These are phyloP conservation scores for Russula sp. DNA, from an alignment of 768 basidiomycete genomes.

Conservation along the genomic window DNA sequence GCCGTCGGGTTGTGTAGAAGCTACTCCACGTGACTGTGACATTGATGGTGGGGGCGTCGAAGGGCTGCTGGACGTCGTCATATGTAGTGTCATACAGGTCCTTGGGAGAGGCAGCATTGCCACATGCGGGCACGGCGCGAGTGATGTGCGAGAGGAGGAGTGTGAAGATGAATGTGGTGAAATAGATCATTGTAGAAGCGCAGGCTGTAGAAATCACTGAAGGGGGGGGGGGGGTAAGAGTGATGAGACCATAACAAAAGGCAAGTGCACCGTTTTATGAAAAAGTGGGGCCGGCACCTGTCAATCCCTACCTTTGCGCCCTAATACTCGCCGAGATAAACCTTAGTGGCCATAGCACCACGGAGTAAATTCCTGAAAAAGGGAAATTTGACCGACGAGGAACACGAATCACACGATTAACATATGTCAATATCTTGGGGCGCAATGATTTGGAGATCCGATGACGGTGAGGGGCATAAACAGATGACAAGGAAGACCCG, in stretches of 20 bases:
- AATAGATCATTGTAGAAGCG: neutral
- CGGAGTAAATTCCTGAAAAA: too few relatives aligned
- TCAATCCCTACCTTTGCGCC: too few relatives aligned
- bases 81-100: neutral
- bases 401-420: too few relatives aligned
- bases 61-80: neutral
- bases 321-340: neutral
- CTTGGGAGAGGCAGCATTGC: neutral
- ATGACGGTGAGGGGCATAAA: neutral
- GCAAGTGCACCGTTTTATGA: neutral
- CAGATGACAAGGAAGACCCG: too few relatives aligned
- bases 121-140: neutral
- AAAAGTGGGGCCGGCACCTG: too few relatives aligned
- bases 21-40: too few relatives aligned
- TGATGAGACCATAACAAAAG: neutral
- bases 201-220: neutral
- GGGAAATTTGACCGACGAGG: too few relatives aligned
- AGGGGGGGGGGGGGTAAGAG: too few relatives aligned
- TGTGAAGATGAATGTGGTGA: neutral
- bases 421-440: neutral
- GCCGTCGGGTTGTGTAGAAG: too few relatives aligned
- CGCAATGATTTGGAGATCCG: neutral
- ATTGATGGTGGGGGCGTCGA: too few relatives aligned
- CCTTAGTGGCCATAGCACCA: neutral
- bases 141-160: conserved; percentile 6